phyloP scores from a whole-genome alignment of 306 rosid genomes.

The Cicer judaicum region DNA sequence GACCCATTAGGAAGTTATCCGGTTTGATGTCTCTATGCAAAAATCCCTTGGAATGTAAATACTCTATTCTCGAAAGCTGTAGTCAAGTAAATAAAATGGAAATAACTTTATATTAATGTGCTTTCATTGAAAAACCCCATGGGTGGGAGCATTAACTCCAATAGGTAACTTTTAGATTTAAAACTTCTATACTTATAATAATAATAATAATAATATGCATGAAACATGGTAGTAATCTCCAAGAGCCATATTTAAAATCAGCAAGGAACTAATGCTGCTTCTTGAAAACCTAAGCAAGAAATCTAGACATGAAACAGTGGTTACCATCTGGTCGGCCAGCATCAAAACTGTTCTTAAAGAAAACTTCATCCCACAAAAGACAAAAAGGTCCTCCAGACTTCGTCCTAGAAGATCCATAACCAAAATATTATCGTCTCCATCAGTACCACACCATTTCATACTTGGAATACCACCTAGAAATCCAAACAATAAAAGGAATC shows the following conservation, averaged over 20 bases:
- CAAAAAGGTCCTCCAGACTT: constrained; percentile 94
- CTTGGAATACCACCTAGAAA: constrained; percentile 78
- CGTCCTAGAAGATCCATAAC: constrained; percentile 91
- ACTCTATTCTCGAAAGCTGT: constrained; percentile 72
- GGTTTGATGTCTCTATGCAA: constrained; percentile 98
- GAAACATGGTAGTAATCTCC: constrained; percentile 16
- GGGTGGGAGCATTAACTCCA: not conserved
- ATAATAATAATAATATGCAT: not conserved
- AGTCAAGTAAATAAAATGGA: constrained; percentile 39
- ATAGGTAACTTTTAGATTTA: constrained; percentile 21
- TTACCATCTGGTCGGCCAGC: constrained; percentile 98
- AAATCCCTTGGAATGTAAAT: constrained; percentile 71
- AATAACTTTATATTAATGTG: constrained; percentile 7
- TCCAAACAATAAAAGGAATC: constrained; percentile 32
- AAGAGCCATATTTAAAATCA: constrained; percentile 1
- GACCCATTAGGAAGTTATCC: constrained; percentile 97
- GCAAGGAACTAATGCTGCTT: constrained; percentile 21
- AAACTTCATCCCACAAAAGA: constrained; percentile 84
- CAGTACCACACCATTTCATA: constrained; percentile 84
- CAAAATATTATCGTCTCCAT: constrained; percentile 83
- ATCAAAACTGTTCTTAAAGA: constrained; percentile 85
- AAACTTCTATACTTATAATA: constrained; percentile 23
- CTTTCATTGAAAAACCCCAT: constrained; percentile 14
- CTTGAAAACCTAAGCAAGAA: constrained; percentile 34
- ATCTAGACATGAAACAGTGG: constrained; percentile 15